A percentile compares a stretch with the other conserved stretches of the same genome.
phyloP scores from a whole-genome alignment of 1,284 basidiomycete genomes.

The Phellinidium pouzarii region DNA sequence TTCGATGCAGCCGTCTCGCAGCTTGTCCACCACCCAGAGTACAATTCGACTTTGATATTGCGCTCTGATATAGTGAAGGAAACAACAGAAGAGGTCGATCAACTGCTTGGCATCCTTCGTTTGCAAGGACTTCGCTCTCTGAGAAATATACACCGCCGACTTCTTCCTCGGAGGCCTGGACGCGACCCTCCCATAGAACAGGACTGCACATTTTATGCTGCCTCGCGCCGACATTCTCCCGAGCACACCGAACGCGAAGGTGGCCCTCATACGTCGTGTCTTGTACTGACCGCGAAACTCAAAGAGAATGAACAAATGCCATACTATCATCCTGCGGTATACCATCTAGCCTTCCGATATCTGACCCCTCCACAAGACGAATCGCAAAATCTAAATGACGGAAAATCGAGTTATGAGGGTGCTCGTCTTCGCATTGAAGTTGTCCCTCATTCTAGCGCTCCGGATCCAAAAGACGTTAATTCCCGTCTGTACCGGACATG shows the following conservation, averaged over 20 bases:
- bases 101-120: conserved; percentile 32
- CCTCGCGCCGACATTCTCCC: conserved; percentile 15
- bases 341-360: conserved; percentile 69
- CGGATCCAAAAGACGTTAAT: conserved; percentile 37
- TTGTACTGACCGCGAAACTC: conserved; percentile 61
- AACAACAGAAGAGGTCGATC: conserved; percentile 23
- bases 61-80: conserved; percentile 62
- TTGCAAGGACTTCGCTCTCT: conserved; percentile 36
- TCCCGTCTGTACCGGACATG: conserved; percentile 76
- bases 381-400: conserved; percentile 9
- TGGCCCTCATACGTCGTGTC: conserved; percentile 30
- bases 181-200: conserved; percentile 67
- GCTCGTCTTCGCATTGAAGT: conserved; percentile 44
- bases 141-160: conserved; percentile 49
- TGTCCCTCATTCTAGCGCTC: conserved; percentile 44
- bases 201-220: conserved; percentile 59
- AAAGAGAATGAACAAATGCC: conserved; percentile 44
- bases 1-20: conserved; percentile 60
- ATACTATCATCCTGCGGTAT: conserved; percentile 75
- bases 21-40: conserved; percentile 73
- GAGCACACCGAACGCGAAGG: conserved; percentile 16
- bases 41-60: conserved; percentile 77
- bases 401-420: conserved; percentile 15
- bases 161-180: conserved; percentile 68
- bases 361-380: conserved; percentile 29